These are phyloP conservation scores for Ophiostoma sp. DNA, from an alignment of 2,329 filamentous ascomycete genomes.

Conservation along the genomic window DNA sequence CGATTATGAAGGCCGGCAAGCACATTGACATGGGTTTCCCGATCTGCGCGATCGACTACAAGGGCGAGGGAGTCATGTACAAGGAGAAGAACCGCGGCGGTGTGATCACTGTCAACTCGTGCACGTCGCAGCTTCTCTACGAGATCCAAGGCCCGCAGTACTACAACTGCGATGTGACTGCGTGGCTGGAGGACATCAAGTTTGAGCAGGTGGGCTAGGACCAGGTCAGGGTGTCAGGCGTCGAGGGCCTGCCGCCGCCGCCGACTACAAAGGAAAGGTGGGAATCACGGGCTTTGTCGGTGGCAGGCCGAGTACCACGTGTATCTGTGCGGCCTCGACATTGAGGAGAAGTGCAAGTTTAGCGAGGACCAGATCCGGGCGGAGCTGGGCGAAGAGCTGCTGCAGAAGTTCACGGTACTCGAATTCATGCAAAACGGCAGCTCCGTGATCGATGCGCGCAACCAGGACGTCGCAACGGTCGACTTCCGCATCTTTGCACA, in stretches of 20 bases:
- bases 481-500: constrained; percentile 39
- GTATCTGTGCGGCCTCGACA: constrained; percentile 25
- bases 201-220: constrained; percentile 43
- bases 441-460: constrained; percentile 30
- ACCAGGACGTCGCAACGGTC: constrained; percentile 36
- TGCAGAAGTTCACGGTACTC: constrained; percentile 29
- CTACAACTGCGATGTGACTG: constrained; percentile 35
- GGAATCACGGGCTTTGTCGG: constrained; percentile 29
- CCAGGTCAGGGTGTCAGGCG: constrained; percentile 34
- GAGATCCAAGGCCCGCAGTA: constrained; percentile 38
- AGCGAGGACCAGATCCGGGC: constrained; percentile 33
- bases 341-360: constrained; percentile 26
- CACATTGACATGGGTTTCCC: constrained; percentile 41
- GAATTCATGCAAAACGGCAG: constrained; percentile 31
- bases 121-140: constrained; percentile 34
- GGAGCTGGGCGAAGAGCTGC: constrained; percentile 28
- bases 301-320: constrained; percentile 30
- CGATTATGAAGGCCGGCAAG: constrained; percentile 39
- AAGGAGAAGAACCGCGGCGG: constrained; percentile 31
- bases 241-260: constrained; percentile 34
- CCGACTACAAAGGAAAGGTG: constrained; percentile 35
- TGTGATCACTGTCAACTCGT: constrained; percentile 26
- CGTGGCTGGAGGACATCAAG: constrained; percentile 30
- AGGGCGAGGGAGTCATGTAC: constrained; percentile 35
- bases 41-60: constrained; percentile 45